Evolutionary conservation across 176 grass and related monocot species (phyloP).

Genomic region (Zizania latifolia): DNA sequence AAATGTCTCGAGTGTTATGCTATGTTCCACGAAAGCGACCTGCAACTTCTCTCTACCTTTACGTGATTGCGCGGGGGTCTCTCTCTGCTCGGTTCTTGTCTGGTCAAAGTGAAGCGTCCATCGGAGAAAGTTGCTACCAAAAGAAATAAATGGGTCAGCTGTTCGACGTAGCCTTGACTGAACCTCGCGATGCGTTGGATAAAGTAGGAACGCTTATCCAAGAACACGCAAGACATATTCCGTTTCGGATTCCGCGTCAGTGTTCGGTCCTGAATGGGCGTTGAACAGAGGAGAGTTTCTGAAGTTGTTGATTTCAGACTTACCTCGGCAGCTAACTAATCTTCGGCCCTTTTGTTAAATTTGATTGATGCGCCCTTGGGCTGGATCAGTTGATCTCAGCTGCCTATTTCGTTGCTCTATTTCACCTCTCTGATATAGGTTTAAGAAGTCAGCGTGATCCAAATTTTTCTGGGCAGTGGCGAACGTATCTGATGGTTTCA

Average conservation of each 20-base stretch:
- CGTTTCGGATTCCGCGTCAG: neutral
- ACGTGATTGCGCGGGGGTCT: constrained; percentile 19
- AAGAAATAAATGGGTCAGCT: neutral
- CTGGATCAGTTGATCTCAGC: neutral
- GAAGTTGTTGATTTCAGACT: neutral
- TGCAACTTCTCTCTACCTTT: constrained; percentile 18
- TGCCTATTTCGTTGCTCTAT: neutral
- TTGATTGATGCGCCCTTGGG: neutral
- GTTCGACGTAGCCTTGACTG: constrained; percentile 29
- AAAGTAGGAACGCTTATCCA: constrained; percentile 22
- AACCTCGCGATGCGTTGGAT: neutral
- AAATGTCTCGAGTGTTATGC: constrained; percentile 33
- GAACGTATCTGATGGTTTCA: neutral
- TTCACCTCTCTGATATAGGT: neutral
- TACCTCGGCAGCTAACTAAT: neutral
- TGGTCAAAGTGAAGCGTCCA: constrained; percentile 46
- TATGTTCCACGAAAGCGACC: constrained; percentile 25
- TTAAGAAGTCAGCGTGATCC: neutral
- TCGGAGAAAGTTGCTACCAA: constrained; percentile 23
- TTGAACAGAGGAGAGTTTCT: constrained; percentile 1
- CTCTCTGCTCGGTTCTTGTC: neutral
- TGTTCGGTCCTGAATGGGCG: neutral
- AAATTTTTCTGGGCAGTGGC: neutral
- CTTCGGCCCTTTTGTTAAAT: neutral
- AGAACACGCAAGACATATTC: neutral